These are phyloP conservation scores for Ajuga reptans DNA, from an alignment of 305 asterid genomes.

Conservation along the genomic window DNA sequence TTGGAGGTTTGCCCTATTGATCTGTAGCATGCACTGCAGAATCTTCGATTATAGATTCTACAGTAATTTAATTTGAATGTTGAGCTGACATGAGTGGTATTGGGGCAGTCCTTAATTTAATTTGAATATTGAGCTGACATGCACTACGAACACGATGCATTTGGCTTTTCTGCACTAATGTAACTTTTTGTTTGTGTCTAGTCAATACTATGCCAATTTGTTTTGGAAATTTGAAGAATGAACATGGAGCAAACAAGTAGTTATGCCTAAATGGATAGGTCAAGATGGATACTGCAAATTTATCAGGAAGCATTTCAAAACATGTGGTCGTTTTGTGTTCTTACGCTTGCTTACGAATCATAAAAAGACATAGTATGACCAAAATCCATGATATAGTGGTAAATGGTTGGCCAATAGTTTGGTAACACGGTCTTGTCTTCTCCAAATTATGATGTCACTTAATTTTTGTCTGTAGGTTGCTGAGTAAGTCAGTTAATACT, in stretches of 20 bases:
- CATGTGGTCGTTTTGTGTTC: not conserved
- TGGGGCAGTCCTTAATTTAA: constrained; percentile 4
- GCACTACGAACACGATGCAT: not conserved
- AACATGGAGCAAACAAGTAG: not conserved
- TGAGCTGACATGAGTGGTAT: not conserved
- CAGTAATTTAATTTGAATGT: constrained; percentile 3
- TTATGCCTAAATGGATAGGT: not conserved
- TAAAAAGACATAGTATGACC: not conserved
- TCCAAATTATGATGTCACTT: not conserved
- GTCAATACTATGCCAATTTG: not conserved
- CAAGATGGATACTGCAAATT: not conserved
- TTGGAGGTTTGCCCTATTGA: constrained; percentile 59
- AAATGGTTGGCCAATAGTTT: not conserved
- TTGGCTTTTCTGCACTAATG: not conserved
- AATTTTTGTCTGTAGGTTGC: constrained; percentile 2
- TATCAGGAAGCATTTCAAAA: not conserved
- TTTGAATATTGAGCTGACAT: not conserved
- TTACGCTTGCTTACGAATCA: not conserved
- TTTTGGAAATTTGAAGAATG: constrained; percentile 2
- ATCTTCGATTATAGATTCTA: not conserved
- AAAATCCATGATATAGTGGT: not conserved
- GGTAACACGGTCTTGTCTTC: not conserved
- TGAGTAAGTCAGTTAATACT: not conserved
- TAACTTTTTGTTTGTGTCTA: not conserved
- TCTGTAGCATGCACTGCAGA: constrained; percentile 11